Percentiles rank a stretch among this genome's conserved stretches.
These are phyloP conservation scores for Cordyceps fumosorosea DNA, from an alignment of 2,329 filamentous ascomycete genomes.

Conservation along the genomic window DNA sequence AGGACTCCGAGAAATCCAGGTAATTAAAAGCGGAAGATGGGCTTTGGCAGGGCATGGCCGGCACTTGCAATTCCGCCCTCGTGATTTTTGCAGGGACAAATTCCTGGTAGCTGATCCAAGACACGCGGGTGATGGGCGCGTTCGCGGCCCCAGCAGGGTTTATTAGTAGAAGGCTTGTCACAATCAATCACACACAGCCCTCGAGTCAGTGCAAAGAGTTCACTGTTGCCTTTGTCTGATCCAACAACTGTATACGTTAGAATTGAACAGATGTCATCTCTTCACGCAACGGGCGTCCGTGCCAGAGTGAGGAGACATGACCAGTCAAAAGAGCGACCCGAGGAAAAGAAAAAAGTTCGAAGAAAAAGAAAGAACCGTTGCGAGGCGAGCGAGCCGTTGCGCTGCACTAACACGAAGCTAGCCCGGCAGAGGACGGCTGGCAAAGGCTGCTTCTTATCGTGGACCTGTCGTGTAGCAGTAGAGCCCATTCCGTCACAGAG, in stretches of 20 bases:
- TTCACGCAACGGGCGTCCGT: neutral
- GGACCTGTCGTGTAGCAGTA: neutral
- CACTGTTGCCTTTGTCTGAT: neutral
- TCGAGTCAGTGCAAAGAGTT: neutral
- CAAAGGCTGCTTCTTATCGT: neutral
- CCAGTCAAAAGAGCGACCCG: neutral
- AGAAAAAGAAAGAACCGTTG: neutral
- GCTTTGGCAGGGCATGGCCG: neutral
- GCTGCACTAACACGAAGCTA: neutral
- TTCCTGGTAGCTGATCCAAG: slow-evolving; percentile 6
- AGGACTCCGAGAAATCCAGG: neutral
- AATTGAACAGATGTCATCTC: neutral
- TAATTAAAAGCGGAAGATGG: neutral
- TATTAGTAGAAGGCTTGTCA: neutral
- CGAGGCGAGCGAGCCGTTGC: neutral
- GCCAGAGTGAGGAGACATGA: neutral
- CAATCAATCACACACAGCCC: neutral
- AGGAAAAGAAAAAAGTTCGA: neutral
- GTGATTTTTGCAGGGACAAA: neutral
- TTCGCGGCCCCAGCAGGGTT: neutral
- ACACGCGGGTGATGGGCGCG: slow-evolving; percentile 1
- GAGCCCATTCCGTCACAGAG: neutral
- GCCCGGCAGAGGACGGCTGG: neutral
- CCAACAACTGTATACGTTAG: neutral
- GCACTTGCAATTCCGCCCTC: neutral